Conservation (phyloP, 345 rosid species). For the Salix purpurea region DNA sequence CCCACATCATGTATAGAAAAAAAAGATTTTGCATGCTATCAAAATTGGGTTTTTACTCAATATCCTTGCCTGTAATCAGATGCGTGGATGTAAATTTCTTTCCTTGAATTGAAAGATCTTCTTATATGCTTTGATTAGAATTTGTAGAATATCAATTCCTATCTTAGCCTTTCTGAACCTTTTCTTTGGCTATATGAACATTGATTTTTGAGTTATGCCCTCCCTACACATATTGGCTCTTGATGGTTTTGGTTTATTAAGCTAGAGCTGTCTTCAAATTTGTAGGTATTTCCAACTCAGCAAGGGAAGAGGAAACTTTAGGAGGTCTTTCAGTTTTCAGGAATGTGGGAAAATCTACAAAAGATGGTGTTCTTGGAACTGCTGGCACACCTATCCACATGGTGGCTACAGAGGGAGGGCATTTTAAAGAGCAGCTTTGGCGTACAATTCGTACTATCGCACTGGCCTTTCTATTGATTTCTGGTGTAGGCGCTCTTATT, state of each 20-base stretch:
- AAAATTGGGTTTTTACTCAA: background rate
- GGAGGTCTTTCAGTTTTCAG: slow-evolving; percentile 61
- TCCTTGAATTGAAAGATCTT: background rate
- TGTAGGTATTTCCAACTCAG: slow-evolving; percentile 52
- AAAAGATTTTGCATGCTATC: background rate
- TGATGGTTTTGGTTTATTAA: background rate
- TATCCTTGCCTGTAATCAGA: background rate
- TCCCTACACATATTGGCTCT: background rate
- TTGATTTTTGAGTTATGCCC: no score
- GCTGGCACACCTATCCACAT: slow-evolving; percentile 82
- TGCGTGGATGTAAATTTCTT: background rate
- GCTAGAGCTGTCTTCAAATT: background rate
- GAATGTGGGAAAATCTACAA: slow-evolving; percentile 65
- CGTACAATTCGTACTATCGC: slow-evolving; percentile 74
- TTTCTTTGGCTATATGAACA: background rate
- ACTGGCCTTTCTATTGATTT: slow-evolving; percentile 70
- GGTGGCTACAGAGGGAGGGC: slow-evolving; percentile 72
- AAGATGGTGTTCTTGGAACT: slow-evolving; percentile 76
- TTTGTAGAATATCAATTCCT: background rate
- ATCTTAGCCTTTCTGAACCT: background rate
- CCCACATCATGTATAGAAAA: background rate
- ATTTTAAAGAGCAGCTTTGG: slow-evolving; percentile 91
- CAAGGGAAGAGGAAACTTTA: slow-evolving; percentile 50
- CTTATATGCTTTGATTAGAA: no score
- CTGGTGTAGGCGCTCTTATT: slow-evolving; percentile 86